Percentiles rank a stretch among this genome's conserved stretches.
phyloP scores from a whole-genome alignment of 1,139 yeast species.

The Lodderomyces jiufengensis region DNA sequence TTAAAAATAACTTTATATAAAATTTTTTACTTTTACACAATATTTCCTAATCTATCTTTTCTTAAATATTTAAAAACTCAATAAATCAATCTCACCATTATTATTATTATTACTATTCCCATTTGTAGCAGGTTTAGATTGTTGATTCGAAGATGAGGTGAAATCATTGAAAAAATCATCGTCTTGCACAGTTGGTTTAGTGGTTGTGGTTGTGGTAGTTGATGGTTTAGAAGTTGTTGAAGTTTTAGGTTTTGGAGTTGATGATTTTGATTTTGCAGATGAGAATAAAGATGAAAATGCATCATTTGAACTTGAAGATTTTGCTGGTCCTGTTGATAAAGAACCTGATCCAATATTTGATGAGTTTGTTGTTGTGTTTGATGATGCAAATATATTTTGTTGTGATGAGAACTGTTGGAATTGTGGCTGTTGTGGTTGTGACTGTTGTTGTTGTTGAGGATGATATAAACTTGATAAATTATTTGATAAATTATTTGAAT shows the following conservation, averaged over 20 bases:
- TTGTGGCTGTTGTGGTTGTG: slow-evolving; percentile 15
- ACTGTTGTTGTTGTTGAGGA: slow-evolving; percentile 15
- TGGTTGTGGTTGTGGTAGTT: slow-evolving; percentile 1
- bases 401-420: slow-evolving; percentile 14
- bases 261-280: slow-evolving; percentile 54
- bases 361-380: slow-evolving; percentile 8
- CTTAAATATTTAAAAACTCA: slow-evolving; percentile 34
- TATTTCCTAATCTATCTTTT: too few species aligned
- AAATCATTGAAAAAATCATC: slow-evolving; percentile 24
- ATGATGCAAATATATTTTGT: slow-evolving; percentile 1
- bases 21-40: too few species aligned
- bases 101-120: slow-evolving; percentile 13
- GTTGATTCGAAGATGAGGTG: slow-evolving; percentile 13
- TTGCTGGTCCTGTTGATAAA: slow-evolving; percentile 27
- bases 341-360: slow-evolving; percentile 3
- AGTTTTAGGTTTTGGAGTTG: slow-evolving; percentile 14
- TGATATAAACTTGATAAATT: slow-evolving; percentile 40
- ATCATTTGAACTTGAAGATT: slow-evolving; percentile 46
- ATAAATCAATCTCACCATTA: slow-evolving; percentile 30
- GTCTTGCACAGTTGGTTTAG: slow-evolving; percentile 9
- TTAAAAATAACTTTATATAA: too few species aligned
- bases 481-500: slow-evolving; percentile 25
- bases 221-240: slow-evolving; percentile 3
- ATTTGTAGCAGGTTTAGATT: slow-evolving; percentile 8
- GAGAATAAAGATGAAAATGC: slow-evolving; percentile 82